A percentile compares a stretch with the other conserved stretches of the same genome.
phyloP scores from a whole-genome alignment of 2,329 filamentous ascomycete genomes.

The Magnaporthiopsis rhizophila region DNA sequence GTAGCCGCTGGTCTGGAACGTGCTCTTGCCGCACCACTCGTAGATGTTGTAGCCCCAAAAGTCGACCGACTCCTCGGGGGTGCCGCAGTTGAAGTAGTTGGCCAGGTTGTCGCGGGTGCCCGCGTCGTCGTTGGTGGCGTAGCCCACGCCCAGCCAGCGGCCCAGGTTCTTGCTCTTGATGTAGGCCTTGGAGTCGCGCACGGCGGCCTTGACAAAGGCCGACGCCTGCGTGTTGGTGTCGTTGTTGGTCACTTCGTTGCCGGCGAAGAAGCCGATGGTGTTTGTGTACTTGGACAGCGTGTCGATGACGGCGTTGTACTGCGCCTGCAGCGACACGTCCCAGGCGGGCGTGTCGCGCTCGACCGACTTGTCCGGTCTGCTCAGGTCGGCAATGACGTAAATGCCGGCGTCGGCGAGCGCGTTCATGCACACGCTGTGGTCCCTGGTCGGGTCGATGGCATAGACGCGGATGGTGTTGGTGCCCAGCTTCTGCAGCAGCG shows the following conservation, averaged over 20 bases:
- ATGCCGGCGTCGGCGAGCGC: conserved; percentile 63
- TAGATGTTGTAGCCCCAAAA: conserved; percentile 89
- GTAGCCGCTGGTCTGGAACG: conserved; percentile 53
- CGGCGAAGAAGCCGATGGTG: conserved; percentile 74
- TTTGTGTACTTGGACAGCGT: conserved; percentile 62
- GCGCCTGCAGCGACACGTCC: conserved; percentile 59
- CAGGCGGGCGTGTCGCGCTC: conserved; percentile 58
- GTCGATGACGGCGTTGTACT: conserved; percentile 66
- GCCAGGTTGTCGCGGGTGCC: conserved; percentile 63
- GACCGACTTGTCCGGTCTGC: conserved; percentile 62
- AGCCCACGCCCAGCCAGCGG: conserved; percentile 65
- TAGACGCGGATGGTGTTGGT: conserved; percentile 76
- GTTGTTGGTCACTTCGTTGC: conserved; percentile 73
- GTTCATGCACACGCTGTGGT: conserved; percentile 65
- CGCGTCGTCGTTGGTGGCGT: conserved; percentile 71
- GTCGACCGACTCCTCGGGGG: conserved; percentile 53
- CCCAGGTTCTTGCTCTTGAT: conserved; percentile 60
- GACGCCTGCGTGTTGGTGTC: conserved; percentile 66
- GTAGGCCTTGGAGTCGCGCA: conserved; percentile 72
- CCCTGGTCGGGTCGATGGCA: conserved; percentile 58
- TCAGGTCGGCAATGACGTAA: conserved; percentile 70
- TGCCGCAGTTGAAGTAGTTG: conserved; percentile 70
- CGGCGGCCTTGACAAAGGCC: conserved; percentile 74
- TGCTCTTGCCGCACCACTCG: conserved; percentile 70
- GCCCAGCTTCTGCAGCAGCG: conserved; percentile 54